Conservation (phyloP, 805 yeast genomes). For the Soucietia sequanensis region DNA sequence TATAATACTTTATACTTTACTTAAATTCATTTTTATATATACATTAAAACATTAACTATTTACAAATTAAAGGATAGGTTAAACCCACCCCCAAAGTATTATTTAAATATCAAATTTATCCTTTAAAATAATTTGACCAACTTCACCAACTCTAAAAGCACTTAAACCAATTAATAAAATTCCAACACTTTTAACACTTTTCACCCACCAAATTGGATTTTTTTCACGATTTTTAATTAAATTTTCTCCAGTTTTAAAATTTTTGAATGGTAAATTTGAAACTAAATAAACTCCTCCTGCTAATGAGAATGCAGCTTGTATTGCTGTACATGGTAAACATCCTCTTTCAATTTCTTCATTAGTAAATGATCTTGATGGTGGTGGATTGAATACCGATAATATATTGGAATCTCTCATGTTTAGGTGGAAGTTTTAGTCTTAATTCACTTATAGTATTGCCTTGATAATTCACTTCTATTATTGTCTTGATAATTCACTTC, state of each 20-base stretch:
- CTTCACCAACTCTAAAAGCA: conserved; percentile 31
- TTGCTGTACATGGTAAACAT: conserved; percentile 39
- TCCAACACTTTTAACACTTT: conserved; percentile 31
- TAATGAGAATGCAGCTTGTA: conserved; percentile 32
- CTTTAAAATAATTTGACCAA: too few species aligned
- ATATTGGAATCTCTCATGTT: conserved; percentile 24
- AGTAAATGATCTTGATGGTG: conserved; percentile 26
- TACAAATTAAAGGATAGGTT: too few species aligned
- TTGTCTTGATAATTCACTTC: too few species aligned
- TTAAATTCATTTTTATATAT: too few species aligned
- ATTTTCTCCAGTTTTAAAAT: conserved; percentile 29
- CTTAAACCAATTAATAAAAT: conserved; percentile 35
- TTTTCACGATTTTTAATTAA: conserved; percentile 13
- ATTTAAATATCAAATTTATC: too few species aligned
- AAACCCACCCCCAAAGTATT: too few species aligned
- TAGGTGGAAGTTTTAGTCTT: neutral
- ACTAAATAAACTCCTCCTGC: conserved; percentile 35
- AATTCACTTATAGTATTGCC: too few species aligned
- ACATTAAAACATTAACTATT: too few species aligned
- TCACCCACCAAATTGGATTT: conserved; percentile 42
- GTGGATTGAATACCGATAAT: conserved; percentile 34
- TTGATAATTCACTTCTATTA: too few species aligned
- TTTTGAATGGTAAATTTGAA: conserved; percentile 27
- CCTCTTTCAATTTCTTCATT: conserved; percentile 18
- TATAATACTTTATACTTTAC: too few species aligned